Conservation (phyloP, 2,329 filamentous ascomycete species). For the Lecanicillium sp. region DNA sequence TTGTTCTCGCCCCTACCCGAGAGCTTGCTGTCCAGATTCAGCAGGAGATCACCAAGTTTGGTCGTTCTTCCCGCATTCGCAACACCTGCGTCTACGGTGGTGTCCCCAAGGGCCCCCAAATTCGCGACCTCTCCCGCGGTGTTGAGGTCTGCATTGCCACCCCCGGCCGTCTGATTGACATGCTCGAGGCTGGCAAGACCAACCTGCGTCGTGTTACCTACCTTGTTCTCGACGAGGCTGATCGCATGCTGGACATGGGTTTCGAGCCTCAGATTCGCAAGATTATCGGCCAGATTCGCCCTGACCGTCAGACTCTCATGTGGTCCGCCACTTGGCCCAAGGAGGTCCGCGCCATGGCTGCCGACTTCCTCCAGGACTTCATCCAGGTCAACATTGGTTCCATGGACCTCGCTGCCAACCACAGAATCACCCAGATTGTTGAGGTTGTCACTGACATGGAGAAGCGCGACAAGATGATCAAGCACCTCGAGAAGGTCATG, state of each 20-base stretch:
- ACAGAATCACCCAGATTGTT: constrained; percentile 95
- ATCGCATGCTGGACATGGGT: constrained; percentile 99
- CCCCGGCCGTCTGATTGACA: constrained; percentile 94
- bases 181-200: constrained; percentile 96
- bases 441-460: constrained; percentile 95
- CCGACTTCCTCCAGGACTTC: constrained; percentile 89
- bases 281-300: constrained; percentile 95
- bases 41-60: constrained; percentile 97
- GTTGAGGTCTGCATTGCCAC: constrained; percentile 99
- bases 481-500: constrained; percentile 97
- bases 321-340: constrained; percentile 99
- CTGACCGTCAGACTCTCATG: constrained; percentile 98
- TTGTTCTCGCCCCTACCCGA: constrained; percentile 93
- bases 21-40: constrained; percentile 98
- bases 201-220: constrained; percentile 98
- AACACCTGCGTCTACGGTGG: constrained; percentile 99
- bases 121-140: constrained; percentile 87
- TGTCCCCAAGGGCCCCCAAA: constrained; percentile 96
- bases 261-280: constrained; percentile 99
- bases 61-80: constrained; percentile 93
- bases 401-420: constrained; percentile 91
- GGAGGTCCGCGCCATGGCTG: constrained; percentile 87
- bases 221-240: constrained; percentile 95
- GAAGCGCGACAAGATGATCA: constrained; percentile 96
- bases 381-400: constrained; percentile 99